Evolutionary conservation across 2,329 filamentous ascomycete species (phyloP), one percentile per base, ranked within the genome.

Genomic region (Pestalotiopsis sp.): DNA sequence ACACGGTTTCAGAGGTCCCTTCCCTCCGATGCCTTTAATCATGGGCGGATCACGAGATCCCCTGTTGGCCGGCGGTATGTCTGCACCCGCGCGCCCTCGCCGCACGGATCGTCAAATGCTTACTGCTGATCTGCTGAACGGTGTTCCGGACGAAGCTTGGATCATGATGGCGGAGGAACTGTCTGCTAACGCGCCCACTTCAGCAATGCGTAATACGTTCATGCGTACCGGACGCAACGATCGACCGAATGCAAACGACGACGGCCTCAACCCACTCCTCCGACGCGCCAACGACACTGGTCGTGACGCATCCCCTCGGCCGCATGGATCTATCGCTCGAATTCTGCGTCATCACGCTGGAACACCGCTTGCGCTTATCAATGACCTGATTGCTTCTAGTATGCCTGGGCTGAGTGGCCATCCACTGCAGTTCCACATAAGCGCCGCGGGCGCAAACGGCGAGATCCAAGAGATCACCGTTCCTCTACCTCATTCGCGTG

Each of bases 241-340:
- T 60, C 82, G 86, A 39, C 81, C 87, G 65, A 85, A 87, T 67
- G 84, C 84, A 35, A 85, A 87, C 40, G 94, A 97, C 71, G 94
- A 98, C 76, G 94, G 94, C 3, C 85, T 90, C 24, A 98, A 98
- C 75, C 95, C 95, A 57, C 84, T 98, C 13, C 88, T 98, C 66
- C 91, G 94, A 71, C 91, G 93, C 67, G 79, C 80, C 59, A 79
- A 76, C 61, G 80, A 82, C 24, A 74, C 79, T 30, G 78, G 76
- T 26, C 81, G 81, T 67, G 85, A 89, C 20, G 75, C 75, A 40
- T 75, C 83, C 9, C 83, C 86, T 64, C 86, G 86, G 61, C 80
- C 81, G 58, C 80, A 83, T 44, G 76, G 83, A n/a, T 83, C 83
- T 64, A 82, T 86, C 61, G 81, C 92, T 66, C 88, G 89, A 11